These are phyloP conservation scores for Fusarium sp. DNA, from an alignment of 2,329 filamentous ascomycete species.

Conservation along the genomic window DNA sequence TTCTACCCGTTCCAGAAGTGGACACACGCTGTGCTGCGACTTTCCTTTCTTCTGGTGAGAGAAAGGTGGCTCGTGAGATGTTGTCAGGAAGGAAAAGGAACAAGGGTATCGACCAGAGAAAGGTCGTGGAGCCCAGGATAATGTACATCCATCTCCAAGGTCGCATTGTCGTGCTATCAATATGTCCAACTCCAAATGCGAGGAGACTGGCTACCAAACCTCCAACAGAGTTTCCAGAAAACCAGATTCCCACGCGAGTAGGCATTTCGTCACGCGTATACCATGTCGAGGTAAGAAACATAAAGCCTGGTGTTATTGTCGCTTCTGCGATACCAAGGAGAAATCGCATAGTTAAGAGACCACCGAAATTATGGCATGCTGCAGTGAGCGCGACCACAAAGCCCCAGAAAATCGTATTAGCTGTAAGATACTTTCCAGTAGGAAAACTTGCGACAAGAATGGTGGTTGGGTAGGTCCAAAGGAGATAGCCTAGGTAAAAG, in stretches of 20 bases:
- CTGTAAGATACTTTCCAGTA: constrained; percentile 60
- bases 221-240: constrained; percentile 63
- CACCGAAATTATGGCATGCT: constrained; percentile 61
- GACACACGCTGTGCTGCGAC: constrained; percentile 61
- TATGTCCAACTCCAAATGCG: constrained; percentile 68
- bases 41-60: constrained; percentile 65
- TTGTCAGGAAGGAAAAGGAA: constrained; percentile 64
- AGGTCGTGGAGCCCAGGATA: constrained; percentile 63
- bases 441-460: constrained; percentile 62
- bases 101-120: constrained; percentile 63
- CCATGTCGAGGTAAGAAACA: constrained; percentile 68
- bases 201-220: constrained; percentile 62
- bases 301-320: constrained; percentile 65
- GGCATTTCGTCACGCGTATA: constrained; percentile 69
- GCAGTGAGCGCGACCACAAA: constrained; percentile 59
- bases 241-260: constrained; percentile 67
- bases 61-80: constrained; percentile 68
- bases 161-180: constrained; percentile 56
- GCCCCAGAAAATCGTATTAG: constrained; percentile 65
- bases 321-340: constrained; percentile 68
- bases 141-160: constrained; percentile 71
- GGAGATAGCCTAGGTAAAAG: constrained; percentile 61
- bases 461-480: constrained; percentile 63
- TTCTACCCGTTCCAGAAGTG: constrained; percentile 64
- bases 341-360: constrained; percentile 64